Base-by-base conservation (phyloP, 345 rosid genomes). In the Carallia pectinifolia region DNA sequence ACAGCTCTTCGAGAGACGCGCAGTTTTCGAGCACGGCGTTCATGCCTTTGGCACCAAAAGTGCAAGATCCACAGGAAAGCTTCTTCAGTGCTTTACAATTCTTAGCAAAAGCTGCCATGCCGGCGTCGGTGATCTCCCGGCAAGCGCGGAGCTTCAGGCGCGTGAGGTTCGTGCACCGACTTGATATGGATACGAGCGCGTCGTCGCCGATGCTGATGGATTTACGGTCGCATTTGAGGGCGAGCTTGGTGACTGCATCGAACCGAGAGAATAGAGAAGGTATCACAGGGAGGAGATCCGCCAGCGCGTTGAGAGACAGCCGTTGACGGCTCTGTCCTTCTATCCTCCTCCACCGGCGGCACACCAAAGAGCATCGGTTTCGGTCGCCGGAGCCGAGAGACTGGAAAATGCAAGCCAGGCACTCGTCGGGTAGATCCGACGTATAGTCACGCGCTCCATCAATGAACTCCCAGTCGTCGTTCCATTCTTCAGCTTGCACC, bases 131-230 rank as follows among this genome's bases (percentile, higher is more conserved):
- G 30, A 91, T 66, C 80, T 82, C 88, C 58, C 90, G 92, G 76
- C 97, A 91, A 6, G 83, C 80, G 39, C 92, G 84, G 53, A 91
- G 90, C 82, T 89, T 91, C 19, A 91, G 85, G 33, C 92, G 86
- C 79, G 82, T 86, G 52, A 91, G 83, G 79, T 86, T 89, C 53
- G 69, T 71, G 81, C 92, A 91, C 58, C 78, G 74, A 31, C 61
- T 65, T 31, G 97, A 91, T 75, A 91, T 91, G 6, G 60, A 56
- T 56, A 56, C 6, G 30, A 81, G 68, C 7, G 77, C 55, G 4
- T 55, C 33, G 55, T 84, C 79, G 50, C 62, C 79, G 38, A 84
- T 64, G 76, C 83, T 79, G 37, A 61, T 65, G 54, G 71, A 74
- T 76, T 80, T 84, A 38, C 87, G 79, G 55, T 83, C 80, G 77